Evolutionary conservation across 169 alveolate genomes (phyloP).

Genomic region (Perkinsus olseni): DNA sequence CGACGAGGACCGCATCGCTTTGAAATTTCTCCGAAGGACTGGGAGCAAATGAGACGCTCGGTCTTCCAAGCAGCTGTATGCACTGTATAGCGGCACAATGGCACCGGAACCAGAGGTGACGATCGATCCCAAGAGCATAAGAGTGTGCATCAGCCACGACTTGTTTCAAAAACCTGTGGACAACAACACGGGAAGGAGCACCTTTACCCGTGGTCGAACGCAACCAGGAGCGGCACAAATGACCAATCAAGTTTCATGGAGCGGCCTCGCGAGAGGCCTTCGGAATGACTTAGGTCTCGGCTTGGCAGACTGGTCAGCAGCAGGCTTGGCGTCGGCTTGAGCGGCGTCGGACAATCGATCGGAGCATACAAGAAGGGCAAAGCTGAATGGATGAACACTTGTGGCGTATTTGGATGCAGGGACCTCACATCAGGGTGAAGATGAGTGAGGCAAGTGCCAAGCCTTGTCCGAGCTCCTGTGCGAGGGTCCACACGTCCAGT

Average conservation of each 20-base stretch:
- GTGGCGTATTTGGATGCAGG: neutral
- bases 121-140: neutral
- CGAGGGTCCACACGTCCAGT: neutral
- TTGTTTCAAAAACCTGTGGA: neutral
- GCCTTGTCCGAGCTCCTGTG: neutral
- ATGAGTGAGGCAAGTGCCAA: neutral
- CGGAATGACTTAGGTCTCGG: neutral
- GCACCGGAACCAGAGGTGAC: neutral
- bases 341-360: neutral
- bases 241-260: neutral
- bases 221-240: neutral
- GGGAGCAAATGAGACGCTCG: neutral
- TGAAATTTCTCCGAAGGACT: neutral
- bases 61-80: neutral
- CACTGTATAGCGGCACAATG: neutral
- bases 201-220: neutral
- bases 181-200: neutral
- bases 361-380: neutral
- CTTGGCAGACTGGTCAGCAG: neutral
- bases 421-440: neutral
- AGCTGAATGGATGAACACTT: neutral
- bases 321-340: neutral
- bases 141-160: neutral
- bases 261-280: neutral
- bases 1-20: neutral